Evolutionary conservation across 2,329 filamentous ascomycete genomes (phyloP).

Genomic region (Alternaria arborescens): DNA sequence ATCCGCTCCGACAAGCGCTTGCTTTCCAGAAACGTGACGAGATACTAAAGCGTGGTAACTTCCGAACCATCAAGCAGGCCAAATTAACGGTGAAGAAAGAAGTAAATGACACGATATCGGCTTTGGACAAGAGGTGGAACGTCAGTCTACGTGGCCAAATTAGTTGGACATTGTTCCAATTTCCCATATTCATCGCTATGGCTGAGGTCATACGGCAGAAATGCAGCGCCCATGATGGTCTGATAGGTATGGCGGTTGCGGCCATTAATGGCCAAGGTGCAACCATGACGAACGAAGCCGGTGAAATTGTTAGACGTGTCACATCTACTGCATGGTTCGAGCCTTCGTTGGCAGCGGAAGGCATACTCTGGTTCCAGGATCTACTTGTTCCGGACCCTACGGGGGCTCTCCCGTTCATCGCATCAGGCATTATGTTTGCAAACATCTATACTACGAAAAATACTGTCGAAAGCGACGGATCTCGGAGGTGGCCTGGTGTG

Average conservation of each 20-base stretch:
- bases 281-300: conserved; percentile 8
- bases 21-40: conserved; percentile 35
- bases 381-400: conserved; percentile 63
- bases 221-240: conserved; percentile 40
- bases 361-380: conserved; percentile 69
- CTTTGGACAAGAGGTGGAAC: conserved; percentile 43
- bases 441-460: conserved; percentile 54
- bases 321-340: conserved; percentile 51
- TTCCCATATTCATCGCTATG: conserved; percentile 51
- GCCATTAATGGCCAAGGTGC: conserved; percentile 15
- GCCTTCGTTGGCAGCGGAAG: conserved; percentile 63
- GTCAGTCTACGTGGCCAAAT: conserved; percentile 36
- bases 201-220: conserved; percentile 49
- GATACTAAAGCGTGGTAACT: conserved; percentile 28
- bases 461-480: conserved; percentile 20
- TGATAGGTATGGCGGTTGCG: conserved; percentile 38
- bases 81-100: conserved; percentile 18
- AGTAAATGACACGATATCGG: conserved; percentile 30
- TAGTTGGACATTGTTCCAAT: conserved; percentile 41
- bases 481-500: conserved; percentile 21
- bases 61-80: conserved; percentile 30
- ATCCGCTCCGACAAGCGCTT: conserved; percentile 52
- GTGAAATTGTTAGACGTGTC: conserved; percentile 12
- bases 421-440: conserved; percentile 59
- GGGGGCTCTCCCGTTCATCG: conserved; percentile 58